Conservation (phyloP, 1,284 basidiomycete genomes). For the Ganoderma sinense region DNA sequence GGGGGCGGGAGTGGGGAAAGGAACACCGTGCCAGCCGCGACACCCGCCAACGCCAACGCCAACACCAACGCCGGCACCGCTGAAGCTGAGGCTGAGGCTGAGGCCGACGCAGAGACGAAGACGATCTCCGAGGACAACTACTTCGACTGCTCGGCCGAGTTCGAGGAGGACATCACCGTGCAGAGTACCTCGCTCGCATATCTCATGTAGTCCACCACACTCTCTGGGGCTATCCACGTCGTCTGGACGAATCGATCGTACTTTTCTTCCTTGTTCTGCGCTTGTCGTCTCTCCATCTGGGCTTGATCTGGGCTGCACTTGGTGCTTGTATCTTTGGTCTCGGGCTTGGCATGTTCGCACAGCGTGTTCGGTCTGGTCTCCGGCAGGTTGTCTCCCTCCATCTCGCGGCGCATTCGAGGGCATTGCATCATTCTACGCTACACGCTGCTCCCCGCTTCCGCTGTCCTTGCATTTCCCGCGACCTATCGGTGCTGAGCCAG, state of each 20-base stretch:
- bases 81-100: background rate
- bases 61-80: background rate
- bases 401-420: background rate
- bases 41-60: background rate
- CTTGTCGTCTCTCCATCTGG: background rate
- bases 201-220: too few species aligned
- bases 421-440: background rate
- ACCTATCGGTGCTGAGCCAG: background rate
- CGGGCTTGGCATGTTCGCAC: background rate
- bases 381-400: background rate
- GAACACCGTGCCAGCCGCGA: background rate
- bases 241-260: background rate
- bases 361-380: background rate
- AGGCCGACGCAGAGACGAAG: background rate
- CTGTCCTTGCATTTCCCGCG: background rate
- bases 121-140: background rate
- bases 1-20: background rate
- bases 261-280: background rate
- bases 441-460: background rate
- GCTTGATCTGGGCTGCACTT: background rate
- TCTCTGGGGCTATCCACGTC: background rate
- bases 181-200: background rate
- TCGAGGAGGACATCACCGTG: conserved; percentile 4
- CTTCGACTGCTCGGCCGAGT: background rate
- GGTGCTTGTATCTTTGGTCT: background rate